Conservation (phyloP, 371 early-diverging fungal species). For the Neoconidiobolus thromboides region DNA sequence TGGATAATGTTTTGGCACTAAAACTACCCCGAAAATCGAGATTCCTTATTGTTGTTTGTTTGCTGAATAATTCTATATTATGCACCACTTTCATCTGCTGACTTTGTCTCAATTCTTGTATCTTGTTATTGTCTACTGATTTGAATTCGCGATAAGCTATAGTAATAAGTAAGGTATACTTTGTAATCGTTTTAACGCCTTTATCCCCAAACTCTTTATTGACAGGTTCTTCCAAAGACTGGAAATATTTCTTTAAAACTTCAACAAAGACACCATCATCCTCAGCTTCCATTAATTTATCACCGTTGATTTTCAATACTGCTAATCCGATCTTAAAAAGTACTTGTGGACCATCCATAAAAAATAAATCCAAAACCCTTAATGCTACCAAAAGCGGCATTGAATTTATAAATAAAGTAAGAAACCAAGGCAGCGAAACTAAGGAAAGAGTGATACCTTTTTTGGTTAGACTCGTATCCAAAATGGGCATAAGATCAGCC, state of each 20-base stretch:
- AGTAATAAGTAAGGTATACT: slow-evolving; percentile 78
- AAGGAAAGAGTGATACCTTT: slow-evolving; percentile 87
- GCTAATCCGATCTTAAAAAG: slow-evolving; percentile 88
- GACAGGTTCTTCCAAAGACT: slow-evolving; percentile 38
- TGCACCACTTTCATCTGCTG: slow-evolving; percentile 89
- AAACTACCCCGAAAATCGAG: slow-evolving; percentile 50
- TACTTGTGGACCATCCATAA: slow-evolving; percentile 81
- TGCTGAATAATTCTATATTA: slow-evolving; percentile 81
- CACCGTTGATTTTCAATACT: slow-evolving; percentile 81
- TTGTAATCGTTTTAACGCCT: slow-evolving; percentile 39
- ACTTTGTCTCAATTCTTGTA: slow-evolving; percentile 67
- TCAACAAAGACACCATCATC: slow-evolving; percentile 88
- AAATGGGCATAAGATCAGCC: slow-evolving; percentile 51
- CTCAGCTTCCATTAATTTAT: slow-evolving; percentile 52
- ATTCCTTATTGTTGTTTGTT: slow-evolving; percentile 69
- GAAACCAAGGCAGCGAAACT: slow-evolving; percentile 89
- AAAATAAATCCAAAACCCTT: slow-evolving; percentile 81
- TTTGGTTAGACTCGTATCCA: slow-evolving; percentile 58
- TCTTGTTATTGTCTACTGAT: slow-evolving; percentile 48
- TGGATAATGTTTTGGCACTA: slow-evolving; percentile 61
- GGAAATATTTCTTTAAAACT: slow-evolving; percentile 53
- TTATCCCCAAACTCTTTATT: slow-evolving; percentile 27
- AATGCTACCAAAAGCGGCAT: slow-evolving; percentile 76
- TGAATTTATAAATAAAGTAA: slow-evolving; percentile 83
- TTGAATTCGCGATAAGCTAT: slow-evolving; percentile 87